Evolutionary conservation across 345 rosid species (phyloP), one percentile per base, ranked within the genome.

Genomic region (Hibiscus tridactylites): DNA sequence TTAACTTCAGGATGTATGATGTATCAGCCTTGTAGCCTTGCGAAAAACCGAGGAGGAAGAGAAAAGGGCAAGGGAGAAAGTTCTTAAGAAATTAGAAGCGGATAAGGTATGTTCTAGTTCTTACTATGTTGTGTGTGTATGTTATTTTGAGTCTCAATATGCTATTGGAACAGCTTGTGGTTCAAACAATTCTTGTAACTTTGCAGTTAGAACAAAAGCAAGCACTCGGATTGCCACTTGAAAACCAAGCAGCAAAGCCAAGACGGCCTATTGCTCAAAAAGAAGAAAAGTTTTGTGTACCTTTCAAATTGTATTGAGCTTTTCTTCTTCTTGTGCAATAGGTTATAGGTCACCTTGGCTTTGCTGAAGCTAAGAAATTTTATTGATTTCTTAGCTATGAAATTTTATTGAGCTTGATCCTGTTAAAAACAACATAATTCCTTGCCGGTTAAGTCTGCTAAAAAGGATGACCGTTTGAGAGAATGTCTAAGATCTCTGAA

Each of bases 201-300:
- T 54, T 37, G 17, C 81, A 90, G 96, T 37, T 79, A 35, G 92
- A 90, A 81, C 85, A 95, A 81, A 84, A 84, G 80, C 72, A 71
- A 24, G 76, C 46, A 76, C 86, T 80, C 26, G 90, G 93, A 47
- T 67, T 83, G 71, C 79, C 80, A 28, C 66, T 54, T 3, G 80
- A 78, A 60, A 73, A 72, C 60, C 64, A 46, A 75, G 54, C 72
- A 12, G 59, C 24, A 16, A 77, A 81, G 1, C 66, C 80, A 66
- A 64, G 81, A 52, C 37, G 24, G 53, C 65, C 74, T 49, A 26
- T 50, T 68, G 53, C 58, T 63, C 75, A 76, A 16, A 77, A 79
- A 11, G 42, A 35, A 35, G 17, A 73, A 53, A 37, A 70, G 83
- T 88, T 90, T 69, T 50, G 56, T 2, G 28, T 50, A 60, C 21